phyloP scores from a whole-genome alignment of 257 asterid species.

The Lantana camara region DNA sequence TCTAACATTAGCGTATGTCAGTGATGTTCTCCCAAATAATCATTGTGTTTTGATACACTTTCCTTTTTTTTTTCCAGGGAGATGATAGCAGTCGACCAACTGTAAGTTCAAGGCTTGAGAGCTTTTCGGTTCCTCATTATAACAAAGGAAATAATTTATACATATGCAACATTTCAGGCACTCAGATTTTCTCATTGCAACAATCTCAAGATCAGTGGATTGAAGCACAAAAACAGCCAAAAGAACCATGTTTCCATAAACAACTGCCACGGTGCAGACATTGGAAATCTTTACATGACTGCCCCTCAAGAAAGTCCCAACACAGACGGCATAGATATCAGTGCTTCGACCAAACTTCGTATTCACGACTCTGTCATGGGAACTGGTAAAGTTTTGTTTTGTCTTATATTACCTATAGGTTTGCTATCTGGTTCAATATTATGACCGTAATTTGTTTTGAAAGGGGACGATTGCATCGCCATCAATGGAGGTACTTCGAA shows the following conservation, averaged over 20 bases:
- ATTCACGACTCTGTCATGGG: slow-evolving; percentile 20
- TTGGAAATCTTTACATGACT: slow-evolving; percentile 9
- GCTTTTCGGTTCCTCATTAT: no score
- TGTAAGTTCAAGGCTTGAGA: no score
- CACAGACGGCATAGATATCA: slow-evolving; percentile 38
- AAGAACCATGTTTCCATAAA: slow-evolving; percentile 29
- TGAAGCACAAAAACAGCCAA: slow-evolving; percentile 30
- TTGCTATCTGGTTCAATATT: not conserved
- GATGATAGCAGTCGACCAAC: no score
- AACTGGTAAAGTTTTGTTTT: slow-evolving; percentile 9
- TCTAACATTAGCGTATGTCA: not conserved
- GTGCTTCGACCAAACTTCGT: not conserved
- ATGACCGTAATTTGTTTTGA: not conserved
- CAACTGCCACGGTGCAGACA: slow-evolving; percentile 12
- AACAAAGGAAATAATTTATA: no score
- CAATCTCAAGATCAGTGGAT: slow-evolving; percentile 23
- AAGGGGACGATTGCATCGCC: slow-evolving; percentile 41
- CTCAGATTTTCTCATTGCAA: slow-evolving; percentile 26
- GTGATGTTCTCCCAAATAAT: no score
- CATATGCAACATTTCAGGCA: not conserved
- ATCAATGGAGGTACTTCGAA: slow-evolving; percentile 30
- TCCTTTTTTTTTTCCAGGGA: no score
- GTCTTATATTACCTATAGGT: no score
- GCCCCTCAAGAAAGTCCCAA: slow-evolving; percentile 35
- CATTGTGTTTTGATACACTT: no score